These are phyloP conservation scores for Castanea crenata DNA, from an alignment of 306 rosid species.

Conservation along the genomic window DNA sequence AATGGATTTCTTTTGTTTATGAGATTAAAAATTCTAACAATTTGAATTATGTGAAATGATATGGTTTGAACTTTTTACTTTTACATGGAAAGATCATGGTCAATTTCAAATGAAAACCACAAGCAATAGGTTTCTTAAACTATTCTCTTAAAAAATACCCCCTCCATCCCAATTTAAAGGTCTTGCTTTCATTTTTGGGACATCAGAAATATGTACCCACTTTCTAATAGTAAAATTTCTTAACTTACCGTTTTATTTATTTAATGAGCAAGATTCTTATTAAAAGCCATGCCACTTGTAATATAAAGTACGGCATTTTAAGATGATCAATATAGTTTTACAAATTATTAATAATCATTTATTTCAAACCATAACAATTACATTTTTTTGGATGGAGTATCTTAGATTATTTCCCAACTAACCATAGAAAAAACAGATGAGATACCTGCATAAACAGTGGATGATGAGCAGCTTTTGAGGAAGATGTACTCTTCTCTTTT, in stretches of 20 bases:
- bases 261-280: too few species aligned
- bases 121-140: background rate
- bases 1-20: background rate
- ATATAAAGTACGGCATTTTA: too few species aligned
- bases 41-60: background rate
- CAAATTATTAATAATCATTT: too few species aligned
- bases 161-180: too few species aligned
- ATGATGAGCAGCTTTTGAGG: slow-evolving; percentile 69
- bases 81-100: background rate
- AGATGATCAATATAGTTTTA: too few species aligned
- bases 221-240: too few species aligned
- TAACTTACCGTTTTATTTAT: too few species aligned
- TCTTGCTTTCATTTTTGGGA: too few species aligned
- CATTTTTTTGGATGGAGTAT: too few species aligned
- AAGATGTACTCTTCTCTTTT: slow-evolving; percentile 47
- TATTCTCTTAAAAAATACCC: background rate
- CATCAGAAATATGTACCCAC: too few species aligned
- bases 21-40: background rate
- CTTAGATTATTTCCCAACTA: background rate
- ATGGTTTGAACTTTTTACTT: background rate
- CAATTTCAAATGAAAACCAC: background rate
- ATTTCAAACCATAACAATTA: too few species aligned
- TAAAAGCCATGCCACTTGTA: too few species aligned
- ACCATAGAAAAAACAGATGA: slow-evolving; percentile 5
- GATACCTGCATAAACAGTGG: slow-evolving; percentile 72